A percentile compares a stretch with the other conserved stretches of the same genome.
phyloP scores from a whole-genome alignment of 2,329 filamentous ascomycete genomes.

The Sporothrix luriei region DNA sequence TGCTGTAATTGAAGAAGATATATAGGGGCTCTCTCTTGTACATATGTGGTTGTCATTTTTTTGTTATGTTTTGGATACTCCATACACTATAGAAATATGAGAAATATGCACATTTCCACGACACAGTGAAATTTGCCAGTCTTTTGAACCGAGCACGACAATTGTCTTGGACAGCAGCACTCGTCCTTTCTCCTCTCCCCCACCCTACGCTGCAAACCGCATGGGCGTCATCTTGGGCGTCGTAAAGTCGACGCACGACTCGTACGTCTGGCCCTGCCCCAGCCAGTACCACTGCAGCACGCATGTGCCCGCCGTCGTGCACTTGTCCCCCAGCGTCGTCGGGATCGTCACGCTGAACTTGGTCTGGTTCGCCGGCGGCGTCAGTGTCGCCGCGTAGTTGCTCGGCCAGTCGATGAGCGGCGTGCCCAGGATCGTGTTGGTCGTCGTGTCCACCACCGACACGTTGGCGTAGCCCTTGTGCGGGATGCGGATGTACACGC shows the following conservation, averaged over 20 bases:
- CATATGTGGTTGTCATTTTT: constrained; percentile 14
- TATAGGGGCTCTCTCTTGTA: neutral
- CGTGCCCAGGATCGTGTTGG: constrained; percentile 52
- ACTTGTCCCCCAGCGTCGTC: constrained; percentile 39
- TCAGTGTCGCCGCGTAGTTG: constrained; percentile 39
- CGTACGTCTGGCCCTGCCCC: constrained; percentile 61
- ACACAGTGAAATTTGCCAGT: neutral
- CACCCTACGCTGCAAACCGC: constrained; percentile 16
- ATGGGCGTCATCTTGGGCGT: constrained; percentile 20
- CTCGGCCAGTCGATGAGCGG: constrained; percentile 42
- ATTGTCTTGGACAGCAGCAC: neutral
- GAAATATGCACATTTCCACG: neutral
- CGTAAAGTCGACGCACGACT: constrained; percentile 63
- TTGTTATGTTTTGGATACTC: constrained; percentile 2
- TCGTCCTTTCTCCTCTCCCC: neutral
- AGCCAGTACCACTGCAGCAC: constrained; percentile 66
- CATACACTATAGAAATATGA: constrained; percentile 2
- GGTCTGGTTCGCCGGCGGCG: constrained; percentile 41
- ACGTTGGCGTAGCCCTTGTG: constrained; percentile 54
- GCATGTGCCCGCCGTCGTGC: constrained; percentile 39
- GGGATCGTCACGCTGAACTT: constrained; percentile 42
- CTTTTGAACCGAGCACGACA: neutral
- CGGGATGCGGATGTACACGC: constrained; percentile 50
- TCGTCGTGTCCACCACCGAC: constrained; percentile 51
- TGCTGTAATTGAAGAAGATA: constrained; percentile 45